Percentiles rank a stretch among this genome's conserved stretches.
Conservation (phyloP, 306 rosid species). For the Lathyrus oleraceus region DNA sequence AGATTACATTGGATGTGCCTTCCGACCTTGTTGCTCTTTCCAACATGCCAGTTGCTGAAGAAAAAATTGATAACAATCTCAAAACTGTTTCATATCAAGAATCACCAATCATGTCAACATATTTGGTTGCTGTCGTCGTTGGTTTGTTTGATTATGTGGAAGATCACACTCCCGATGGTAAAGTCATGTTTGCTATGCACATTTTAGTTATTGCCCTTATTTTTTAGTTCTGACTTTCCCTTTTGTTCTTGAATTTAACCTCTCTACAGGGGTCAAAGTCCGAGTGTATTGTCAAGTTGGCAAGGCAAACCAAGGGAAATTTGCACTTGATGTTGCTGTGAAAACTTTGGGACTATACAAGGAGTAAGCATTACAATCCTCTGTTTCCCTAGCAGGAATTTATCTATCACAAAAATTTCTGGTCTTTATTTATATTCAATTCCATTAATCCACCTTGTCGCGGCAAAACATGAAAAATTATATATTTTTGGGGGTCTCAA, state of each 20-base stretch:
- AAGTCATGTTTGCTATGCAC: slow-evolving; percentile 19
- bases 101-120: slow-evolving; percentile 92
- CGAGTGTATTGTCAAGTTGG: slow-evolving; percentile 94
- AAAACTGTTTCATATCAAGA: slow-evolving; percentile 76
- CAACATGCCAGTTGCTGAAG: slow-evolving; percentile 86
- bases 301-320: slow-evolving; percentile 81
- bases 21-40: slow-evolving; percentile 77
- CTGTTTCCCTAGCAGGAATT: slow-evolving; percentile 2
- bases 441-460: background rate
- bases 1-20: slow-evolving; percentile 88
- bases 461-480: slow-evolving; percentile 6
- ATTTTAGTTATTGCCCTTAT: slow-evolving; percentile 14
- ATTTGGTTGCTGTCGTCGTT: slow-evolving; percentile 87
- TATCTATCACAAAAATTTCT: background rate
- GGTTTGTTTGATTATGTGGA: slow-evolving; percentile 93
- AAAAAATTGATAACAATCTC: slow-evolving; percentile 58
- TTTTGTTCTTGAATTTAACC: slow-evolving; percentile 21
- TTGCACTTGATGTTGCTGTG: slow-evolving; percentile 86
- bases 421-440: background rate
- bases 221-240: slow-evolving; percentile 8
- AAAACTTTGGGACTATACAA: slow-evolving; percentile 71
- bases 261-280: slow-evolving; percentile 78
- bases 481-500: background rate
- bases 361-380: slow-evolving; percentile 52
- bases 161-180: slow-evolving; percentile 87